A percentile compares a stretch with the other conserved stretches of the same genome.
These are phyloP conservation scores for Mycena crocata DNA, from an alignment of 768 basidiomycete species.

Conservation along the genomic window DNA sequence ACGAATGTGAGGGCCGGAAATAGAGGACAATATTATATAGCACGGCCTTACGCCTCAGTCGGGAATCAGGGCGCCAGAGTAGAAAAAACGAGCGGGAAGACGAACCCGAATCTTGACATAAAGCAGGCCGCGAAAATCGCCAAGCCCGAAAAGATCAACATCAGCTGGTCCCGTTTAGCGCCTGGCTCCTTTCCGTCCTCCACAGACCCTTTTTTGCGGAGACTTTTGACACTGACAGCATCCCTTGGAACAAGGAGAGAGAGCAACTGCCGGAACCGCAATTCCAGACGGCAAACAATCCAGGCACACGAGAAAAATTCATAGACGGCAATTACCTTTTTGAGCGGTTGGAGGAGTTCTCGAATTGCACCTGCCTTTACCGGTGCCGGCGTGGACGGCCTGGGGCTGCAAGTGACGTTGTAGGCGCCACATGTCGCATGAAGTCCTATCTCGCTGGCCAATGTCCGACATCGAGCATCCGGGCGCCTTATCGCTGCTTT, in stretches of 20 bases:
- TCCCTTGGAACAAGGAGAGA: not conserved
- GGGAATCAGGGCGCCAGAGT: conserved; percentile 4
- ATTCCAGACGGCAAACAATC: not conserved
- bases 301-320: not conserved
- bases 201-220: not conserved
- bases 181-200: not conserved
- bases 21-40: conserved; percentile 6
- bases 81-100: not conserved
- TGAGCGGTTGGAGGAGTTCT: not conserved
- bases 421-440: not conserved
- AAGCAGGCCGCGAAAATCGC: not conserved
- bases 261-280: too few relatives aligned
- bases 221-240: not conserved
- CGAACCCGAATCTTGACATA: not conserved
- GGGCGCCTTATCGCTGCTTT: conserved; percentile 6
- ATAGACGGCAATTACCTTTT: not conserved
- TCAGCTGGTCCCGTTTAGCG: not conserved
- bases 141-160: not conserved
- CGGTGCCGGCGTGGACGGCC: not conserved
- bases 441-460: not conserved
- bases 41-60: not conserved
- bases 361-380: not conserved
- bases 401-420: too few relatives aligned
- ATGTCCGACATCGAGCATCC: conserved; percentile 1
- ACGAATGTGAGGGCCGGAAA: conserved; percentile 7